Evolutionary conservation across 2,329 filamentous ascomycete genomes (phyloP).

Genomic region (Geosmithia morbida): DNA sequence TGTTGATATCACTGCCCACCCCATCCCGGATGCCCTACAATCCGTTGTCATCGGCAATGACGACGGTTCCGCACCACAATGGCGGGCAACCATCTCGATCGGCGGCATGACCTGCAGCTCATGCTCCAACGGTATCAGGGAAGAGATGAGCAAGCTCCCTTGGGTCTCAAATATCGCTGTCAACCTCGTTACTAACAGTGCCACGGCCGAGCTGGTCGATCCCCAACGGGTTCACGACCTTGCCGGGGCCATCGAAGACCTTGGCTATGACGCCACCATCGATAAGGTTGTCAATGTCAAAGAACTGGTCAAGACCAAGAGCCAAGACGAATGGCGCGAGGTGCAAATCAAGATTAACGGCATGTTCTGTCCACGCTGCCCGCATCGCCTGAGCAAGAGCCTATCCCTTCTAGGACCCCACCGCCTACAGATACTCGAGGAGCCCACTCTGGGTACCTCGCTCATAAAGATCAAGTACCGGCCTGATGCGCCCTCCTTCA

Average conservation of each 20-base stretch:
- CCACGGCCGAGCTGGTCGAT: slow-evolving; percentile 38
- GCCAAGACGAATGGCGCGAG: slow-evolving; percentile 26
- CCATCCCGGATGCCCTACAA: background rate
- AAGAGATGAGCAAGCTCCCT: slow-evolving; percentile 37
- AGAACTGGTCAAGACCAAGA: slow-evolving; percentile 17
- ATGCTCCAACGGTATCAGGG: slow-evolving; percentile 49
- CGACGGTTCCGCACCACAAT: slow-evolving; percentile 9
- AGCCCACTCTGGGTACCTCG: slow-evolving; percentile 45
- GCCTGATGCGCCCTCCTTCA: slow-evolving; percentile 54
- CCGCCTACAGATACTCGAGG: slow-evolving; percentile 35
- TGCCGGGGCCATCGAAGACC: slow-evolving; percentile 37
- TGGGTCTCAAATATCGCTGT: slow-evolving; percentile 45
- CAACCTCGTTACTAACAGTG: slow-evolving; percentile 55
- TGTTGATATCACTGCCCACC: background rate
- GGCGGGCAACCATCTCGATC: slow-evolving; percentile 42
- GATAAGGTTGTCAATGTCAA: slow-evolving; percentile 28
- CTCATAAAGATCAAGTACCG: slow-evolving; percentile 58
- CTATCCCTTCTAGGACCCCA: slow-evolving; percentile 36
- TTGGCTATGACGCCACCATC: slow-evolving; percentile 52
- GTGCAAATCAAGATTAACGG: slow-evolving; percentile 55
- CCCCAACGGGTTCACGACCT: slow-evolving; percentile 16
- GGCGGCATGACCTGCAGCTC: slow-evolving; percentile 63
- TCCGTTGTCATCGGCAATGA: background rate
- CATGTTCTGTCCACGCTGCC: slow-evolving; percentile 63
- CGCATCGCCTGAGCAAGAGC: slow-evolving; percentile 38